A percentile compares a stretch with the other conserved stretches of the same genome.
phyloP scores from a whole-genome alignment of 805 yeast species.

The Wickerhamiella domercqiae region DNA sequence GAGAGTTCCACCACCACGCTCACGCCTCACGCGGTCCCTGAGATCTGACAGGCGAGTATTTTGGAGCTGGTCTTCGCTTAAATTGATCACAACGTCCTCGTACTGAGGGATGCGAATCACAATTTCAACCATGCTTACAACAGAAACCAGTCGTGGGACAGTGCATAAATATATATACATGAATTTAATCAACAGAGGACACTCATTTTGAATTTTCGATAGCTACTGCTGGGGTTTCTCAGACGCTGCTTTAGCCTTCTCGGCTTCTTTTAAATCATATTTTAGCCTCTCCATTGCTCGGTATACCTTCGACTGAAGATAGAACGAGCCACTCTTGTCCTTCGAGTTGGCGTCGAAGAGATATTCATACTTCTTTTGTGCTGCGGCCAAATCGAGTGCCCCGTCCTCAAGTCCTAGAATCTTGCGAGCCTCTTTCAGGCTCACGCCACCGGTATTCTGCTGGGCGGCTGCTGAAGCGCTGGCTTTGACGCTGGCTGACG shows the following conservation, averaged over 20 bases:
- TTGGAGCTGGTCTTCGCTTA: constrained; percentile 1
- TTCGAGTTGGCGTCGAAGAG: constrained; percentile 78
- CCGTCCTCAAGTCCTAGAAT: constrained; percentile 63
- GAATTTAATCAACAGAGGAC: no score
- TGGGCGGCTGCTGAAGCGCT: constrained; percentile 32
- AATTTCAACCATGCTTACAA: not conserved
- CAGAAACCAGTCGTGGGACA: not conserved
- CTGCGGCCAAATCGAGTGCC: constrained; percentile 33
- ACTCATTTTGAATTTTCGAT: no score
- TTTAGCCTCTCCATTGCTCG: constrained; percentile 87
- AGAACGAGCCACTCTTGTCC: constrained; percentile 93
- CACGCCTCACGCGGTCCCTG: constrained; percentile 30
- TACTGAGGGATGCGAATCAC: constrained; percentile 3
- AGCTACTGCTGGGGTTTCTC: no score
- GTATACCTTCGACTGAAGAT: constrained; percentile 80
- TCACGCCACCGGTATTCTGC: constrained; percentile 52
- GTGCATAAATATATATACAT: no score
- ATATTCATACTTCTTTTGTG: constrained; percentile 61
- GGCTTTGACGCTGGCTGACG: constrained; percentile 67
- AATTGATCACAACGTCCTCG: constrained; percentile 1
- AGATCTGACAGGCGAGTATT: constrained; percentile 26
- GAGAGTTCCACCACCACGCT: constrained; percentile 22
- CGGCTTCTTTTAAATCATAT: no score
- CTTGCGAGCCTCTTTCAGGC: constrained; percentile 81
- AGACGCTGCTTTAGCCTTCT: no score